phyloP scores from a whole-genome alignment of 2,329 filamentous ascomycete genomes.

The Talaromyces pinophilus region DNA sequence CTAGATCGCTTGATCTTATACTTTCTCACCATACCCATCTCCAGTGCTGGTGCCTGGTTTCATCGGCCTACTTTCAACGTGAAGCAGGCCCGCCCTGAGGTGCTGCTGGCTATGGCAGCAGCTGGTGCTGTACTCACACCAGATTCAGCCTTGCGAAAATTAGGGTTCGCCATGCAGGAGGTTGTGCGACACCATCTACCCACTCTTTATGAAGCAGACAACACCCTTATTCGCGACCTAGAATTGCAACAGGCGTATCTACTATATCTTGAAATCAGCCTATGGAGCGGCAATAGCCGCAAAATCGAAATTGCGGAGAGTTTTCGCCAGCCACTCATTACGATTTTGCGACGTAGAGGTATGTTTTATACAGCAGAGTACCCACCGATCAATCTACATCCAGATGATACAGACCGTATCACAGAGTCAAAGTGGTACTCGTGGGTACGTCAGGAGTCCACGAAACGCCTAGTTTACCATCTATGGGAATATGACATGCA shows the following conservation, averaged over 20 bases:
- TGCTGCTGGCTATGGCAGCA: conserved; percentile 39
- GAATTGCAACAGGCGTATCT: conserved; percentile 37
- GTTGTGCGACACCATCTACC: conserved; percentile 31
- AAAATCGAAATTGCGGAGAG: conserved; percentile 46
- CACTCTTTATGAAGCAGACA: conserved; percentile 37
- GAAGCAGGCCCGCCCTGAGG: conserved; percentile 34
- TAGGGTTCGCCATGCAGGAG: conserved; percentile 44
- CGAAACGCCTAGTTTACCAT: conserved; percentile 60
- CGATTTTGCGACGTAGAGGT: conserved; percentile 40
- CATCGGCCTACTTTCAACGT: conserved; percentile 37
- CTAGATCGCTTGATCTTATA: conserved; percentile 37
- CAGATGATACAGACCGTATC: conserved; percentile 1
- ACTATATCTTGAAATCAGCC: conserved; percentile 34
- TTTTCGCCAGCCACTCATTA: conserved; percentile 39
- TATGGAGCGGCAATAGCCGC: conserved; percentile 43
- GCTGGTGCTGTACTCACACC: conserved; percentile 39
- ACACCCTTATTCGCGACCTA: conserved; percentile 35
- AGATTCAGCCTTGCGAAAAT: conserved; percentile 35
- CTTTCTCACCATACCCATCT: conserved; percentile 28
- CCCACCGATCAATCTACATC: conserved; percentile 20
- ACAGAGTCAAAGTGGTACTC: conserved; percentile 31
- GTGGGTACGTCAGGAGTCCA: conserved; percentile 36
- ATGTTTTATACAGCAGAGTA: conserved; percentile 28
- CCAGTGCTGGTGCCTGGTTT: conserved; percentile 29
- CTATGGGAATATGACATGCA: conserved; percentile 67